Percentiles rank a stretch among this genome's conserved stretches.
These are phyloP conservation scores for Mortierella sp. DNA, from an alignment of 371 early-diverging fungal genomes.

Conservation along the genomic window DNA sequence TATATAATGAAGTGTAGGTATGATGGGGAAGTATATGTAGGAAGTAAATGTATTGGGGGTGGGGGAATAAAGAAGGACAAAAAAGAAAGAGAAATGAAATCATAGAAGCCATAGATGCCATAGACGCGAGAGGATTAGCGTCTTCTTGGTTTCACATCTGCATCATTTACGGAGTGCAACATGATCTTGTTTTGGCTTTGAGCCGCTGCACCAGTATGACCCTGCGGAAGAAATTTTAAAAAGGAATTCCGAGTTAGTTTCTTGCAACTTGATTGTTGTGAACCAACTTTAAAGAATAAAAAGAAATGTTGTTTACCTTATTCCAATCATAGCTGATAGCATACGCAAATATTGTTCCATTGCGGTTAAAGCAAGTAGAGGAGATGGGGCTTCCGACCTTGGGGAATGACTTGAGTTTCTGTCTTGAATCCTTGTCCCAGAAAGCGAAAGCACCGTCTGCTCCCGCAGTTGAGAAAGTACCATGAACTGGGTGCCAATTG, in stretches of 20 bases:
- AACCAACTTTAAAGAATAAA: no score
- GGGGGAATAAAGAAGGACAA: neutral
- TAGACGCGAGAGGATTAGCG: conserved; percentile 12
- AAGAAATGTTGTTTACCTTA: conserved; percentile 72
- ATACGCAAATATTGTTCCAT: conserved; percentile 94
- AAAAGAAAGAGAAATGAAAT: neutral
- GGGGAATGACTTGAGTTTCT: conserved; percentile 80
- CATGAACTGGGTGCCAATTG: conserved; percentile 86
- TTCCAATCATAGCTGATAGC: conserved; percentile 97
- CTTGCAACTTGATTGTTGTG: neutral
- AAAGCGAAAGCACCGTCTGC: conserved; percentile 93
- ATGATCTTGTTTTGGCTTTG: conserved; percentile 66
- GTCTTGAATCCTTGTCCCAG: conserved; percentile 96
- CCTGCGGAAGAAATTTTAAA: conserved; percentile 59
- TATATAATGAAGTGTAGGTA: no score
- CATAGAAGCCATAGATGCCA: neutral
- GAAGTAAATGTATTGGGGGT: neutral
- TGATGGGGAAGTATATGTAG: neutral
- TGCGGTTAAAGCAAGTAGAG: conserved; percentile 86
- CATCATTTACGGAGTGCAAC: conserved; percentile 72
- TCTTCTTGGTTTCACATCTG: conserved; percentile 72
- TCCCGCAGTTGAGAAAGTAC: conserved; percentile 94
- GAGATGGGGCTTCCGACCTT: conserved; percentile 79
- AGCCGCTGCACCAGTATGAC: conserved; percentile 56
- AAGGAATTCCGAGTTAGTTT: neutral